Percentiles rank a stretch among this genome's conserved stretches.
Evolutionary conservation across 202 grass and related monocot genomes (phyloP).

Genomic region (Zizania palustris): DNA sequence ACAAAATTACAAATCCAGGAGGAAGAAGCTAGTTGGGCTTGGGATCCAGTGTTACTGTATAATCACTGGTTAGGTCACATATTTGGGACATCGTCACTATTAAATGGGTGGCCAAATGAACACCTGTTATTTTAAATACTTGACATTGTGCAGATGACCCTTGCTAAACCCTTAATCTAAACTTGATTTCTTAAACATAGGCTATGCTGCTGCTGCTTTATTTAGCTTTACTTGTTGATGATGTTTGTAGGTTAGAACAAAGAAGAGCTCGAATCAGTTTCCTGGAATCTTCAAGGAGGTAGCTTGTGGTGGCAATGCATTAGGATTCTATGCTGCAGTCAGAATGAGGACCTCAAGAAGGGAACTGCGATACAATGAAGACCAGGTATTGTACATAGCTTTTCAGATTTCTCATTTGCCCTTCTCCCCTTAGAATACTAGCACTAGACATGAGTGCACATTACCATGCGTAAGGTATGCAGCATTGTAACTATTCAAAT

Average conservation of each 20-base stretch:
- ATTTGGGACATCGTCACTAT: too few relatives aligned
- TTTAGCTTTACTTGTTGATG: conserved; percentile 17
- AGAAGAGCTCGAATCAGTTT: conserved; percentile 37
- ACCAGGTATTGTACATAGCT: conserved; percentile 50
- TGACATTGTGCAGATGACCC: background rate
- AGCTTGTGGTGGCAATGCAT: conserved; percentile 78
- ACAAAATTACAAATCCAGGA: too few relatives aligned
- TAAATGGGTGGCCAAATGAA: too few relatives aligned
- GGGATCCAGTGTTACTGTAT: too few relatives aligned
- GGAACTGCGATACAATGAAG: conserved; percentile 57
- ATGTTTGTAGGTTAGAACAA: conserved; percentile 66
- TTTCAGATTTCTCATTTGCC: conserved; percentile 10
- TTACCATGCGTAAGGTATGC: background rate
- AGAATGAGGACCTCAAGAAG: conserved; percentile 92
- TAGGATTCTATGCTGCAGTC: conserved; percentile 87
- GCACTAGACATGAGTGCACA: background rate
- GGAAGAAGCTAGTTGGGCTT: too few relatives aligned
- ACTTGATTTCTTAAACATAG: background rate
- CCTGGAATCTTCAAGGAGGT: conserved; percentile 62
- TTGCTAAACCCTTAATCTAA: background rate
- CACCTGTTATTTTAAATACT: too few relatives aligned
- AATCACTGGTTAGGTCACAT: too few relatives aligned
- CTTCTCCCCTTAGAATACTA: conserved; percentile 6
- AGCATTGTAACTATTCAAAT: background rate
- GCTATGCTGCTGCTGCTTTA: background rate